Evolutionary conservation across 192 early-diverging fungal species (phyloP).

Genomic region (Piromyces sp.): DNA sequence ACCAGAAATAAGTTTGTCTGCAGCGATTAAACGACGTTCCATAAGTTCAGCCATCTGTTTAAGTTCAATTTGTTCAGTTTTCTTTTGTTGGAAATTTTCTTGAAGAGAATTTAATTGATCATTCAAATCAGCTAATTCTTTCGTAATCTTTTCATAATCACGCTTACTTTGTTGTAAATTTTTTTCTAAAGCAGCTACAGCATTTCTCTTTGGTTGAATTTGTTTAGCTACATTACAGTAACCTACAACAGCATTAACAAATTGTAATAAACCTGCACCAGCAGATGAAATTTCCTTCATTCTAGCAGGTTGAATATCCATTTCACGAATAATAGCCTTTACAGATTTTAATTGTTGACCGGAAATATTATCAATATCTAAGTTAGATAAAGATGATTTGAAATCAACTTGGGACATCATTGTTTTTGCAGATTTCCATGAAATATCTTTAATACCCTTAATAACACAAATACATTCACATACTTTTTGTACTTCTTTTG

Average conservation of each 20-base stretch:
- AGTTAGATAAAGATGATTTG: slow-evolving; percentile 25
- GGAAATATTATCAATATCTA: slow-evolving; percentile 36
- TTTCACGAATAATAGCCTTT: slow-evolving; percentile 31
- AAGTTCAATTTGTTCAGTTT: slow-evolving; percentile 38
- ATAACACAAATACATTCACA: slow-evolving; percentile 46
- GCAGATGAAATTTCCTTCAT: slow-evolving; percentile 44
- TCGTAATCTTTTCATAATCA: slow-evolving; percentile 39
- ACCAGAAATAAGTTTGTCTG: slow-evolving; percentile 42
- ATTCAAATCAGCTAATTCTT: slow-evolving; percentile 28
- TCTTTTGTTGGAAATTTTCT: slow-evolving; percentile 33
- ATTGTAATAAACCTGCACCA: slow-evolving; percentile 34
- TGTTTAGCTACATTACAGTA: slow-evolving; percentile 42
- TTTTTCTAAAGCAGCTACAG: slow-evolving; percentile 33
- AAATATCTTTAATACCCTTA: slow-evolving; percentile 44
- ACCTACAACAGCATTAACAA: slow-evolving; percentile 37
- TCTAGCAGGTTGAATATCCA: slow-evolving; percentile 33
- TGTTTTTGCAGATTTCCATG: slow-evolving; percentile 42
- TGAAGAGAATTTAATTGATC: slow-evolving; percentile 28
- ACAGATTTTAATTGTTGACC: slow-evolving; percentile 31
- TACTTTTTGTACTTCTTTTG: slow-evolving; percentile 45
- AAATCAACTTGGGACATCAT: slow-evolving; percentile 46
- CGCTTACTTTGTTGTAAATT: slow-evolving; percentile 35
- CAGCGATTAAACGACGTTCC: slow-evolving; percentile 38
- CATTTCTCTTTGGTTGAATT: slow-evolving; percentile 35
- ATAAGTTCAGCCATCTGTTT: slow-evolving; percentile 45